A percentile compares a stretch with the other conserved stretches of the same genome.
These are phyloP conservation scores for Stachybotrys elegans DNA, from an alignment of 2,329 filamentous ascomycete species.

Conservation along the genomic window DNA sequence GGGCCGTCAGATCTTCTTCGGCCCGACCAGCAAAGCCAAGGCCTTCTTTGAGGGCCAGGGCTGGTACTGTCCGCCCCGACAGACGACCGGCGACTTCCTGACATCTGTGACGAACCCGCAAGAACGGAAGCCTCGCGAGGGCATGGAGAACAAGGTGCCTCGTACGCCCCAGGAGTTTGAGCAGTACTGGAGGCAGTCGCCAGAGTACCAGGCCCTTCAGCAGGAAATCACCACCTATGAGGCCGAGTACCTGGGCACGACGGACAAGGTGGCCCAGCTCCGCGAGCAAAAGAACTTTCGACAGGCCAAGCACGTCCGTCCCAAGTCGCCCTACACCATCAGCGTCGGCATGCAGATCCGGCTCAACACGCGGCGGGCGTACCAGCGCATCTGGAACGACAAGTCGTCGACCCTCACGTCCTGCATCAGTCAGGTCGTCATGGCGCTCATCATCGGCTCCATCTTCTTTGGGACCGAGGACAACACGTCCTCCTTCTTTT, in stretches of 20 bases:
- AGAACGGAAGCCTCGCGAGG: slow-evolving; percentile 50
- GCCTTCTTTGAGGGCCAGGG: slow-evolving; percentile 64
- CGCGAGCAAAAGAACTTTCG: slow-evolving; percentile 42
- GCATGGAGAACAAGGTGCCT: slow-evolving; percentile 58
- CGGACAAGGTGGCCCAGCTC: slow-evolving; percentile 32
- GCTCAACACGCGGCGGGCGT: slow-evolving; percentile 45
- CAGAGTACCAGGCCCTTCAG: slow-evolving; percentile 36
- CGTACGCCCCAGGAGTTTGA: slow-evolving; percentile 68
- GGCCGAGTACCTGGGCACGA: slow-evolving; percentile 33
- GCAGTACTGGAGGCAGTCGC: slow-evolving; percentile 37
- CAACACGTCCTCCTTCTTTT: slow-evolving; percentile 46
- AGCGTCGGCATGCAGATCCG: slow-evolving; percentile 48
- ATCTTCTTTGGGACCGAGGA: slow-evolving; percentile 51
- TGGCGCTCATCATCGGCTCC: slow-evolving; percentile 57
- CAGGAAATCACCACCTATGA: slow-evolving; percentile 48
- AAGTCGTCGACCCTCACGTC: slow-evolving; percentile 40
- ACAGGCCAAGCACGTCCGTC: slow-evolving; percentile 49
- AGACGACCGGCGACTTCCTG: slow-evolving; percentile 66
- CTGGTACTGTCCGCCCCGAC: slow-evolving; percentile 60
- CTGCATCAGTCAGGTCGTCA: slow-evolving; percentile 43
- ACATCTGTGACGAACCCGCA: slow-evolving; percentile 62
- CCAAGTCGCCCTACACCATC: slow-evolving; percentile 54
- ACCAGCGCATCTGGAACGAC: slow-evolving; percentile 49
- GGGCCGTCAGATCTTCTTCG: slow-evolving; percentile 73
- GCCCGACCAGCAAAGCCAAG: slow-evolving; percentile 53